A percentile compares a stretch with the other conserved stretches of the same genome.
Evolutionary conservation across 495 filamentous ascomycete species (phyloP).

Genomic region (Letharia columbiana): DNA sequence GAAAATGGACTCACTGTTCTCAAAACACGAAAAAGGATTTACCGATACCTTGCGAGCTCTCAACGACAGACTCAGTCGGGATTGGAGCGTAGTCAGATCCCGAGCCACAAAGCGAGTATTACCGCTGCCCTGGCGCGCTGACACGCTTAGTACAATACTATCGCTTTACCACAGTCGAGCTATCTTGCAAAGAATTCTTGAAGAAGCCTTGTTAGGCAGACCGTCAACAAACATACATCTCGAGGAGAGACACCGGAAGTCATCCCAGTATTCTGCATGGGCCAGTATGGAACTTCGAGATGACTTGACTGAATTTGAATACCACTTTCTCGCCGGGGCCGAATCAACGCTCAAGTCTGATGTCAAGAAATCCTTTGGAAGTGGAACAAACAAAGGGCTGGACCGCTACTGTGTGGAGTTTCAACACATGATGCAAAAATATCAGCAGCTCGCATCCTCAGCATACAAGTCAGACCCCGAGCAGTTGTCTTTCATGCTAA

Average conservation of each 20-base stretch:
- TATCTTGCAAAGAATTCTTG: constrained; percentile 28
- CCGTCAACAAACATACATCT: constrained; percentile 1
- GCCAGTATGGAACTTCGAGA: background rate
- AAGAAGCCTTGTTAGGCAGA: constrained; percentile 9
- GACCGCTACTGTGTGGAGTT: constrained; percentile 29
- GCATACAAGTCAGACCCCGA: constrained; percentile 41
- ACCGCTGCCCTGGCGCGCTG: constrained; percentile 33
- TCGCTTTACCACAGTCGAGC: constrained; percentile 24
- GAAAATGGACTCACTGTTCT: background rate
- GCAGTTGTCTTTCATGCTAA: constrained; percentile 47
- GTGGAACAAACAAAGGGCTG: background rate
- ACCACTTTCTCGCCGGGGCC: background rate
- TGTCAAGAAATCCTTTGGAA: background rate
- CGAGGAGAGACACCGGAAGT: constrained; percentile 3
- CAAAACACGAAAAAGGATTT: constrained; percentile 17
- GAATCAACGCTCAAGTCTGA: background rate
- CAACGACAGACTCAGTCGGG: constrained; percentile 25
- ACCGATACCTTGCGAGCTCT: constrained; percentile 26
- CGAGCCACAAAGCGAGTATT: constrained; percentile 29
- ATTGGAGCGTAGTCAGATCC: constrained; percentile 33
- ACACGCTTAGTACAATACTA: constrained; percentile 9
- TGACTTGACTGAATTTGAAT: background rate
- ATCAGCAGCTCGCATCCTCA: constrained; percentile 29
- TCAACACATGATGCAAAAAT: constrained; percentile 31
- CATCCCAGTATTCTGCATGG: background rate